Evolutionary conservation across 305 asterid species (phyloP).

Genomic region (Fraxinus angustifolia): DNA sequence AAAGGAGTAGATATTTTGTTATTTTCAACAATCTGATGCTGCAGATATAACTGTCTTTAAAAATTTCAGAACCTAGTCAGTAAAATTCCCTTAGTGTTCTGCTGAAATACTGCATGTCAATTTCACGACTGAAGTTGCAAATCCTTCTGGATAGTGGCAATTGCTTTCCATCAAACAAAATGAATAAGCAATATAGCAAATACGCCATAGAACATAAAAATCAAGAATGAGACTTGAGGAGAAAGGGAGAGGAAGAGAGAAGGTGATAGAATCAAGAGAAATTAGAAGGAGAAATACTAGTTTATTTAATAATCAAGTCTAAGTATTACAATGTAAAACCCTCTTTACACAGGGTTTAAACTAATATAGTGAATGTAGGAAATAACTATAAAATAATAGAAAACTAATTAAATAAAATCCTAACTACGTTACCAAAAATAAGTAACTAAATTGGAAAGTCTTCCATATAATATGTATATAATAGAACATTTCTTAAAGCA

Average conservation of each 20-base stretch:
- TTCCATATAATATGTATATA: background rate
- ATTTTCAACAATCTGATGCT: background rate
- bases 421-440: background rate
- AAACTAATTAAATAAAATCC: background rate
- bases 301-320: background rate
- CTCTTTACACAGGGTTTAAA: background rate
- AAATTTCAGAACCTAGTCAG: background rate
- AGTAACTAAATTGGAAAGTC: background rate
- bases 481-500: background rate
- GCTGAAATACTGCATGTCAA: background rate
- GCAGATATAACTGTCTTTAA: background rate
- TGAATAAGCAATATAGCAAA: background rate
- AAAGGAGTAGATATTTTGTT: background rate
- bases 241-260: background rate
- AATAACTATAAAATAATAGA: background rate
- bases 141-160: slow-evolving; percentile 8
- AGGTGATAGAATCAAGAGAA: no score
- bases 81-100: background rate
- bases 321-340: background rate
- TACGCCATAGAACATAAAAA: background rate
- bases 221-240: background rate
- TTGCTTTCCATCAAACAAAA: background rate
- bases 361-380: background rate
- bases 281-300: background rate
- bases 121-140: slow-evolving; percentile 5